Percentiles rank a stretch among this genome's conserved stretches.
phyloP scores from a whole-genome alignment of 768 basidiomycete genomes.

The Ephemerocybe angulata region DNA sequence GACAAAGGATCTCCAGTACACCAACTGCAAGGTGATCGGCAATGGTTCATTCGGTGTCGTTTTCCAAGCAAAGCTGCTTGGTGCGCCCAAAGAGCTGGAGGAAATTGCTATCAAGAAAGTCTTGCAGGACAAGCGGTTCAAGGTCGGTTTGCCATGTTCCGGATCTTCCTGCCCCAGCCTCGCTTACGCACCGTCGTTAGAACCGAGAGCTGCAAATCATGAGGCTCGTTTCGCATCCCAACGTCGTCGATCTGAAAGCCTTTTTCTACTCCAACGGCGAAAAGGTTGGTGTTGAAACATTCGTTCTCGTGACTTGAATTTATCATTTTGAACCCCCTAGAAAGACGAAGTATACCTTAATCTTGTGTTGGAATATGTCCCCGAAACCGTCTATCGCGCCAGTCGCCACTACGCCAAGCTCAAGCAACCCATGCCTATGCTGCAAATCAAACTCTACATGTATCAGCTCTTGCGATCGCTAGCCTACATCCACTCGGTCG shows the following conservation, averaged over 20 bases:
- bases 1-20: slow-evolving; percentile 86
- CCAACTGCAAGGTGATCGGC: slow-evolving; percentile 96
- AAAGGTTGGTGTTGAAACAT: slow-evolving; percentile 62
- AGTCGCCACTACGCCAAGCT: slow-evolving; percentile 99
- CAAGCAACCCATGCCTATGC: slow-evolving; percentile 99
- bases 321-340: slow-evolving; percentile 36
- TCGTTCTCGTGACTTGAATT: slow-evolving; percentile 8
- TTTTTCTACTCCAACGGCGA: slow-evolving; percentile 99
- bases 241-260: slow-evolving; percentile 94
- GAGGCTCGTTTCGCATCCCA: slow-evolving; percentile 94
- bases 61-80: slow-evolving; percentile 88
- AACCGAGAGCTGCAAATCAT: slow-evolving; percentile 99
- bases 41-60: slow-evolving; percentile 99
- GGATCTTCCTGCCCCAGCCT: slow-evolving; percentile 14
- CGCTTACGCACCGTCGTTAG: slow-evolving; percentile 37
- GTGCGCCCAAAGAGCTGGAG: slow-evolving; percentile 57
- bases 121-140: slow-evolving; percentile 99
- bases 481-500: slow-evolving; percentile 98
- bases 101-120: slow-evolving; percentile 99
- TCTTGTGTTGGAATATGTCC: slow-evolving; percentile 98
- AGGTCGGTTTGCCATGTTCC: slow-evolving; percentile 55
- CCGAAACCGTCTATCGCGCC: slow-evolving; percentile 98
- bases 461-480: slow-evolving; percentile 97
- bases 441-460: slow-evolving; percentile 99
- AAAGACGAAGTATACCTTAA: slow-evolving; percentile 99